Evolutionary conservation across 345 rosid species (phyloP), one percentile per base, ranked within the genome.

Genomic region (Hibiscus mutabilis): DNA sequence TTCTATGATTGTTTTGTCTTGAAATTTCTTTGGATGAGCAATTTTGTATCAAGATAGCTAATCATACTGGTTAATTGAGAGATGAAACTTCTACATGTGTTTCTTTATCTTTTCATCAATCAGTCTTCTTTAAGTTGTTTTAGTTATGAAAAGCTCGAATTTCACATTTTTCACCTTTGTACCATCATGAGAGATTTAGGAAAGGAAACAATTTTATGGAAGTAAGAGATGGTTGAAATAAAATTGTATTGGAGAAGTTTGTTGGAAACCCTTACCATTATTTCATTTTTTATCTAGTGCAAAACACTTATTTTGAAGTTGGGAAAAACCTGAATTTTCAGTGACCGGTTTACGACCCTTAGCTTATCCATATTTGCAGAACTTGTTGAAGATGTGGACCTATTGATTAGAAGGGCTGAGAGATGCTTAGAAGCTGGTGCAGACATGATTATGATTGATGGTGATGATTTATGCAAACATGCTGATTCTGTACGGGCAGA

Each of bases 381-480:
- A 76, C 79, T 81, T 37, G 83, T 91, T 55, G 98, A 91, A 75
- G 97, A 94, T 75, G 91, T 86, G 6, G 85, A 87, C 82, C 93
- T 91, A 47, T 71, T 94, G 83, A 85, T 94, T 60, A 83, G 93
- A 79, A 94, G 82, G 84, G 98, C 97, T 13, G 97, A 91, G 81
- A 88, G 98, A 78, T 91, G 98, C 83, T 82, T 94, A 62, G 93
- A 88, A 79, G 98, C 97, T 35, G 97, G 98, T 37, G 97, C 97
- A 63, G 97, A 91, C 77, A 90, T 84, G 81, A 91, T 91, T 63
- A 90, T 91, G 97, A 88, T 94, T 12, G 98, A 94, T 60, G 91
- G 92, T 18, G 98, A 91, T 77, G 98, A 87, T 80, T 78, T 90
- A 74, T 87, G 97, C 81, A 77, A 81, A 79, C 87, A 91, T 14